These are phyloP conservation scores for Royoungia palumana DNA, from an alignment of 768 basidiomycete species.

Conservation along the genomic window DNA sequence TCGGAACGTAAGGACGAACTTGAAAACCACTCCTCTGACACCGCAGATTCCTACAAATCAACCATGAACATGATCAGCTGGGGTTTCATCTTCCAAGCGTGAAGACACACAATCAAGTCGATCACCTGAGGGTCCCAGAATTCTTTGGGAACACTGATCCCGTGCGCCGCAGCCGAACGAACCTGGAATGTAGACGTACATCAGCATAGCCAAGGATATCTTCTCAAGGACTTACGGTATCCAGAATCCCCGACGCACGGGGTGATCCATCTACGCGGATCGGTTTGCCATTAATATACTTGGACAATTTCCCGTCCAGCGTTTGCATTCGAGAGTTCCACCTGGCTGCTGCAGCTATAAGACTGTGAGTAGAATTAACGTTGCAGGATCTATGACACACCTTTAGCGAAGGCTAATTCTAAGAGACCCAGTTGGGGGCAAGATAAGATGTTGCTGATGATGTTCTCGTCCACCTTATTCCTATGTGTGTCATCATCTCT, in stretches of 20 bases:
- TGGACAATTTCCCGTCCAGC: slow-evolving; percentile 64
- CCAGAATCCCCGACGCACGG: slow-evolving; percentile 69
- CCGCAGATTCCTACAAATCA: slow-evolving; percentile 57
- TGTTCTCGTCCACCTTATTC: slow-evolving; percentile 67
- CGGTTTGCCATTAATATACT: slow-evolving; percentile 64
- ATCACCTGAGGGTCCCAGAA: slow-evolving; percentile 62
- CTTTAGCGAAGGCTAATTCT: slow-evolving; percentile 60
- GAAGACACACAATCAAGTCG: slow-evolving; percentile 50
- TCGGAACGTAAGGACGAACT: slow-evolving; percentile 32
- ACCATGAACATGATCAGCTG: neutral
- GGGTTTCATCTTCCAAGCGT: neutral
- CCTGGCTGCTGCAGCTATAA: slow-evolving; percentile 56
- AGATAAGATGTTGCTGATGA: slow-evolving; percentile 63
- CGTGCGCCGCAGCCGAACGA: slow-evolving; percentile 67
- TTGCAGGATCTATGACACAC: slow-evolving; percentile 31
- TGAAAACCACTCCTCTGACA: slow-evolving; percentile 78
- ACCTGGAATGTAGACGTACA: slow-evolving; percentile 39
- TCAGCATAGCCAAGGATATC: neutral
- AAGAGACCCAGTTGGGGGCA: slow-evolving; percentile 67
- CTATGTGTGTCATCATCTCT: slow-evolving; percentile 31
- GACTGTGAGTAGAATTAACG: neutral
- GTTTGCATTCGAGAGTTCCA: slow-evolving; percentile 61
- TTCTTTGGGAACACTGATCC: slow-evolving; percentile 65
- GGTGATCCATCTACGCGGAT: slow-evolving; percentile 75
- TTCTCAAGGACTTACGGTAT: slow-evolving; percentile 45